Percentiles rank a stretch among this genome's conserved stretches.
These are phyloP conservation scores for Chamaecyparis obtusa DNA, from an alignment of 75 land plant genomes.

Conservation along the genomic window DNA sequence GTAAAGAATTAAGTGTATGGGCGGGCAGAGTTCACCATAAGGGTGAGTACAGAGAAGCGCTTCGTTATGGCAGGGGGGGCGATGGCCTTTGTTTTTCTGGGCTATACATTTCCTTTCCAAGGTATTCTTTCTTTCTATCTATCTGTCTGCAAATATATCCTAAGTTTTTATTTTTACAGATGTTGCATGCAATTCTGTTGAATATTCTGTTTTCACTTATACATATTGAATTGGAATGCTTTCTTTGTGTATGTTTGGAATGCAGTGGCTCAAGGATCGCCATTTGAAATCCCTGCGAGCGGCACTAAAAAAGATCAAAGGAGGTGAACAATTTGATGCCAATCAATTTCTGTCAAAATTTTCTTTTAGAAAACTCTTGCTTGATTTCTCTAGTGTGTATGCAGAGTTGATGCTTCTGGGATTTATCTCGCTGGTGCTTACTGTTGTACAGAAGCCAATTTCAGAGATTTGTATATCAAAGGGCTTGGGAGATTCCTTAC, in stretches of 20 bases:
- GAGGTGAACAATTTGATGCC: neutral
- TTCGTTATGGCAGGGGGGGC: no score
- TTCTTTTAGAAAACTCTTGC: neutral
- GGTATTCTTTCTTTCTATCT: no score
- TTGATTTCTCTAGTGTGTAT: neutral
- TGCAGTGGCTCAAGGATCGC: neutral
- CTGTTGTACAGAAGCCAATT: slow-evolving; percentile 35
- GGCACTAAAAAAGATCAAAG: neutral
- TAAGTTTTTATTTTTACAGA: neutral
- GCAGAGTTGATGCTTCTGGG: slow-evolving; percentile 82
- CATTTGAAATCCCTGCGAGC: neutral
- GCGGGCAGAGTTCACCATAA: no score
- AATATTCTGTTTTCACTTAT: neutral
- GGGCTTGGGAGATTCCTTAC: slow-evolving; percentile 15
- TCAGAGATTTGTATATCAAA: slow-evolving; percentile 45
- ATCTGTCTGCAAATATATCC: no score
- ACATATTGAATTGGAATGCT: no score
- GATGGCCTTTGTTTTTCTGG: no score
- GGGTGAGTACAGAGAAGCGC: no score
- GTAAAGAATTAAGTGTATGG: no score
- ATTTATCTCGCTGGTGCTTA: slow-evolving; percentile 60
- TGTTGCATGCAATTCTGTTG: neutral
- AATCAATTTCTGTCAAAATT: neutral
- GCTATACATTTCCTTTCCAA: neutral
- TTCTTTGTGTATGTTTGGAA: neutral